Percentiles rank a stretch among this genome's conserved stretches.
These are phyloP conservation scores for Vinca major DNA, from an alignment of 305 asterid genomes.

Conservation along the genomic window DNA sequence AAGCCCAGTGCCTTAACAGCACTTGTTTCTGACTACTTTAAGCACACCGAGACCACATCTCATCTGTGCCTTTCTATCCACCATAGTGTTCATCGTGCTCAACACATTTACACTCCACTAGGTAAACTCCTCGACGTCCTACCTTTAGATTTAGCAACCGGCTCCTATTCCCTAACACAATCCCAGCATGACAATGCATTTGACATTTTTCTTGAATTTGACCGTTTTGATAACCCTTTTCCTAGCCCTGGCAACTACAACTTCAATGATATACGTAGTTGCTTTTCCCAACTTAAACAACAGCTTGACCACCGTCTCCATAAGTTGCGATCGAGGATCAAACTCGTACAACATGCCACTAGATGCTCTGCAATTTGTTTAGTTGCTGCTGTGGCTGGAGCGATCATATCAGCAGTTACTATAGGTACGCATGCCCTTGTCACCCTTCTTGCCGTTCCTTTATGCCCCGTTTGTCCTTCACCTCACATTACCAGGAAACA, in stretches of 20 bases:
- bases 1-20: conserved; percentile 35
- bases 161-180: conserved; percentile 38
- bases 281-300: conserved; percentile 53
- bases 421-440: conserved; percentile 62
- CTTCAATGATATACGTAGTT: conserved; percentile 44
- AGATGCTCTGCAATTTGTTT: conserved; percentile 51
- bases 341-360: conserved; percentile 35
- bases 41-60: conserved; percentile 57
- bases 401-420: conserved; percentile 44
- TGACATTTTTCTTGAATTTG: conserved; percentile 43
- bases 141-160: conserved; percentile 33
- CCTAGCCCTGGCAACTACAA: conserved; percentile 31
- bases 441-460: conserved; percentile 31
- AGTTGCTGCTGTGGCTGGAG: conserved; percentile 52
- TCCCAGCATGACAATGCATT: conserved; percentile 49
- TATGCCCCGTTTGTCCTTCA: conserved; percentile 25
- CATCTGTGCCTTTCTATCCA: conserved; percentile 48
- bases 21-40: conserved; percentile 54
- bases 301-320: conserved; percentile 46
- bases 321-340: conserved; percentile 49
- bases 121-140: conserved; percentile 53
- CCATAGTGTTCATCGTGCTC: conserved; percentile 46
- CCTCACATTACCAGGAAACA: conserved; percentile 40
- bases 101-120: conserved; percentile 46
- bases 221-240: conserved; percentile 54